Conservation (phyloP, 768 basidiomycete species). For the Suillus spraguei region DNA sequence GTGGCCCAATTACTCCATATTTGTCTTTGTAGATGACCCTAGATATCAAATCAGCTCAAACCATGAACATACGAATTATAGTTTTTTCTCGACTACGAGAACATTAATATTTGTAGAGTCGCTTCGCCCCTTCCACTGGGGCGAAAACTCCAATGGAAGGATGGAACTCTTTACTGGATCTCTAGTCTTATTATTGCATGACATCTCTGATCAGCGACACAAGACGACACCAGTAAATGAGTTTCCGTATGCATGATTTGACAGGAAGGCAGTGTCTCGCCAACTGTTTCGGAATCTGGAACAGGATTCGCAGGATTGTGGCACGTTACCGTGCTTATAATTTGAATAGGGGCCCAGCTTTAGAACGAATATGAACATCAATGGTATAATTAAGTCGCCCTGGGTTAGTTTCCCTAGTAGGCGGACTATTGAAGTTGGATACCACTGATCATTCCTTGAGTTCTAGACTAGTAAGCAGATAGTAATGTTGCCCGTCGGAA, state of each 20-base stretch:
- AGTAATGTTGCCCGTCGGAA: constrained; percentile 38
- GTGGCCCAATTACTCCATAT: not conserved
- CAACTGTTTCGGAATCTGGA: constrained; percentile 56
- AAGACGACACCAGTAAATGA: constrained; percentile 65
- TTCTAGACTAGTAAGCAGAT: constrained; percentile 49
- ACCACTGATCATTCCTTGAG: not conserved
- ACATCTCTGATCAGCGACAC: constrained; percentile 74
- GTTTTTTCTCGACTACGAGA: not conserved
- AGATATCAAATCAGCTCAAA: not conserved
- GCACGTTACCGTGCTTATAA: constrained; percentile 64
- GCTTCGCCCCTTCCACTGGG: constrained; percentile 41
- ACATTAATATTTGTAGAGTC: not conserved
- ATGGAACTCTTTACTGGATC: constrained; percentile 45
- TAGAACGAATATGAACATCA: not conserved
- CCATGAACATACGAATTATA: not conserved
- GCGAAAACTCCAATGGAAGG: constrained; percentile 41
- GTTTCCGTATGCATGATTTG: constrained; percentile 58
- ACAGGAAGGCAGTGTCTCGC: constrained; percentile 67
- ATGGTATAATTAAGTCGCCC: not conserved
- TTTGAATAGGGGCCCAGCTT: constrained; percentile 52
- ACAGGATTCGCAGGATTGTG: constrained; percentile 61
- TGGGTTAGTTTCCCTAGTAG: not conserved
- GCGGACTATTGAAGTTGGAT: not conserved
- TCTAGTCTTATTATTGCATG: constrained; percentile 59
- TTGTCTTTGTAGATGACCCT: not conserved